Conservation (phyloP, 1,284 basidiomycete species). For the Leccinum angustisporum region DNA sequence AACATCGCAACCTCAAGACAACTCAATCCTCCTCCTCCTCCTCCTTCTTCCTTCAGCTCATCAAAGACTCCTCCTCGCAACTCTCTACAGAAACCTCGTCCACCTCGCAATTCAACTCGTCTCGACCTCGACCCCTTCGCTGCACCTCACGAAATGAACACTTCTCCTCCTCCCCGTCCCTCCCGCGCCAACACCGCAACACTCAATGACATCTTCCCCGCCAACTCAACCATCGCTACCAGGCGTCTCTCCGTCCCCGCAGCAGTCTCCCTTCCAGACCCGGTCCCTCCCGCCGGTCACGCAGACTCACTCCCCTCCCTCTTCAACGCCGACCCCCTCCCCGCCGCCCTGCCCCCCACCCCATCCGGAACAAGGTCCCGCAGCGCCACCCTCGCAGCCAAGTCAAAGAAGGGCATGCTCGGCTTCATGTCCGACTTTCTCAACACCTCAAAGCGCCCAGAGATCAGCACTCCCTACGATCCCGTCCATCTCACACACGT, state of each 20-base stretch:
- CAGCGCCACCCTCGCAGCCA: constrained; percentile 60
- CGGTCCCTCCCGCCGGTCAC: constrained; percentile 47
- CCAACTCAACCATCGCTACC: constrained; percentile 34
- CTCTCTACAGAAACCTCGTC: constrained; percentile 59
- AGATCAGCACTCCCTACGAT: constrained; percentile 98
- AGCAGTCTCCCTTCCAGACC: constrained; percentile 29
- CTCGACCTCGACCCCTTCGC: constrained; percentile 63
- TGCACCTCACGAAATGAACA: constrained; percentile 16
- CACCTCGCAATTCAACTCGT: constrained; percentile 42
- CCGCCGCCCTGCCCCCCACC: constrained; percentile 20
- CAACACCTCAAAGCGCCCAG: constrained; percentile 77
- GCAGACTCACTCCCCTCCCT: constrained; percentile 43
- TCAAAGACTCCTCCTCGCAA: constrained; percentile 48
- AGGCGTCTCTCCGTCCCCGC: constrained; percentile 55
- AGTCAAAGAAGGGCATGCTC: constrained; percentile 73
- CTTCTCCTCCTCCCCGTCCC: constrained; percentile 67
- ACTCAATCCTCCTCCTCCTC: not conserved
- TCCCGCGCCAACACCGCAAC: constrained; percentile 80
- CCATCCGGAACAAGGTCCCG: constrained; percentile 50
- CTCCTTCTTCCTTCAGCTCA: constrained; percentile 43
- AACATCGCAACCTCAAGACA: constrained; percentile 31
- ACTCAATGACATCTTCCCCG: constrained; percentile 65
- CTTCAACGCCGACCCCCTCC: constrained; percentile 29
- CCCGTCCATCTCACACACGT: constrained; percentile 99
- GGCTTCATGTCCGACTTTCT: constrained; percentile 82